Conservation (phyloP, 805 yeast genomes). For the Jamesozyma hellenica region DNA sequence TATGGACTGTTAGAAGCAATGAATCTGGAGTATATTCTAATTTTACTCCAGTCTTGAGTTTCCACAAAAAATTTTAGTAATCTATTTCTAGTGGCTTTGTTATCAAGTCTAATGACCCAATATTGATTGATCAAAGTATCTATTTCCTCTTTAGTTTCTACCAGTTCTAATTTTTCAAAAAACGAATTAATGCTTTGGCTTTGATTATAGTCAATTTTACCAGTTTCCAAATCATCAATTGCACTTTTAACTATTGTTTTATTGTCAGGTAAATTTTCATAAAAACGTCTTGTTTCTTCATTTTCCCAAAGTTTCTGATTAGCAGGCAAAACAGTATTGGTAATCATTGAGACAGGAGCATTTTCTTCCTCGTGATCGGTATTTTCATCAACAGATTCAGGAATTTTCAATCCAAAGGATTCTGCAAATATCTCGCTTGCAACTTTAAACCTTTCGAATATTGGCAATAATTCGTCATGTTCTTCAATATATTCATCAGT, state of each 20-base stretch:
- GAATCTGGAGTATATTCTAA: constrained; percentile 53
- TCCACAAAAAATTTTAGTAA: constrained; percentile 47
- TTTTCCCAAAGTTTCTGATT: constrained; percentile 47
- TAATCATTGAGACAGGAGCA: constrained; percentile 23
- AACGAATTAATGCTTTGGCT: constrained; percentile 37
- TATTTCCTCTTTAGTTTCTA: constrained; percentile 38
- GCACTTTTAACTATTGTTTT: constrained; percentile 21
- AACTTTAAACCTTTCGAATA: constrained; percentile 36
- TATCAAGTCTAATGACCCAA: constrained; percentile 44
- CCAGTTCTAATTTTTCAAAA: constrained; percentile 34
- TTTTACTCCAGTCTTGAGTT: constrained; percentile 36
- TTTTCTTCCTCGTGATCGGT: constrained; percentile 17
- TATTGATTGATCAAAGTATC: constrained; percentile 40
- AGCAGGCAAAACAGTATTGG: constrained; percentile 15
- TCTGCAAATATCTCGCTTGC: constrained; percentile 38
- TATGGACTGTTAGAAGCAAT: constrained; percentile 46
- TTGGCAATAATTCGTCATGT: constrained; percentile 25
- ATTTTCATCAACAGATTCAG: constrained; percentile 24
- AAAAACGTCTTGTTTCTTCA: constrained; percentile 54
- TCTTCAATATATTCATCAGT: constrained; percentile 32
- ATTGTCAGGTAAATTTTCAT: constrained; percentile 42
- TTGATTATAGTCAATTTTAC: constrained; percentile 9
- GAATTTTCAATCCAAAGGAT: constrained; percentile 31
- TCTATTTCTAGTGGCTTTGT: constrained; percentile 62
- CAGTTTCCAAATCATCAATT: constrained; percentile 9